Conservation (phyloP, 345 rosid species). For the Bruguiera gymnorhiza region DNA sequence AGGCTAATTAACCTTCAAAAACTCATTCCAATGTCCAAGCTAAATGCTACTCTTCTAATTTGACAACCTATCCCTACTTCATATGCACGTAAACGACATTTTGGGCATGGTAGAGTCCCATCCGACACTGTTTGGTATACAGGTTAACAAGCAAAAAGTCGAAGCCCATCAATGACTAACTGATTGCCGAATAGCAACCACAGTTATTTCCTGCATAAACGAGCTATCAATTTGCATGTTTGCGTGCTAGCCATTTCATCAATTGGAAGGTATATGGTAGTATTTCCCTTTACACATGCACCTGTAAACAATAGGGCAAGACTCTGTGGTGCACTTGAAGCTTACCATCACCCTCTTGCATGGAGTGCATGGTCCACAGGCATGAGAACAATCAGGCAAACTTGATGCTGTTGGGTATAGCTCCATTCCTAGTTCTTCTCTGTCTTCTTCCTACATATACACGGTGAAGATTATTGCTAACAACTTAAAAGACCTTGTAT, state of each 20-base stretch:
- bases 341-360: conserved; percentile 34
- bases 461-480: neutral
- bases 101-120: too few species aligned
- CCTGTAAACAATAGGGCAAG: conserved; percentile 26
- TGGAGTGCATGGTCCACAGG: conserved; percentile 27
- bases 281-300: conserved; percentile 58
- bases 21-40: too few species aligned
- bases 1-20: too few species aligned
- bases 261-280: conserved; percentile 72
- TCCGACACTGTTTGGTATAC: too few species aligned
- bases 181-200: too few species aligned
- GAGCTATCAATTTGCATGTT: too few species aligned
- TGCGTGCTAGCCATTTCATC: neutral
- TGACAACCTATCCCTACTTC: too few species aligned
- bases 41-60: too few species aligned
- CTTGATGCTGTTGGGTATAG: conserved; percentile 40
- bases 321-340: conserved; percentile 29
- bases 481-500: neutral
- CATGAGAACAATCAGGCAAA: conserved; percentile 28
- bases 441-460: conserved; percentile 17
- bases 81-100: too few species aligned
- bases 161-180: too few species aligned
- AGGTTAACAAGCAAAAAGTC: too few species aligned
- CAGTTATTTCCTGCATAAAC: too few species aligned
- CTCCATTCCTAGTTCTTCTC: conserved; percentile 40